phyloP scores from a whole-genome alignment of 805 yeast genomes.

The Grigorovia yakushimaensis region DNA sequence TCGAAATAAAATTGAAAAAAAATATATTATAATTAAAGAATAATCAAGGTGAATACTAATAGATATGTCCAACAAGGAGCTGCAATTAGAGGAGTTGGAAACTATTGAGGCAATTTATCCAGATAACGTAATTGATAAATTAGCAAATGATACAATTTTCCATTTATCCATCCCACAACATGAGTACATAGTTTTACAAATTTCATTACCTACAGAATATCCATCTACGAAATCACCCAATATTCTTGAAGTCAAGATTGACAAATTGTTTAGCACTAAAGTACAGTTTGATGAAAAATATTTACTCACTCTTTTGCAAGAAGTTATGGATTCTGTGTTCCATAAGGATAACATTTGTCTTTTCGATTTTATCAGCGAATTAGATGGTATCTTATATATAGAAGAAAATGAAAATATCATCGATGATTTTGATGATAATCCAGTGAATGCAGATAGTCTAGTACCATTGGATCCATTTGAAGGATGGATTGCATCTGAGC shows the following conservation, averaged over 20 bases:
- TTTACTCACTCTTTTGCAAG: constrained; percentile 38
- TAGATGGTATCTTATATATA: constrained; percentile 42
- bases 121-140: constrained; percentile 34
- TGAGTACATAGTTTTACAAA: constrained; percentile 47
- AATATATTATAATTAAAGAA: too few relatives aligned
- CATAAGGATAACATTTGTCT: constrained; percentile 58
- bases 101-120: constrained; percentile 88
- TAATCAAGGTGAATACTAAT: not conserved
- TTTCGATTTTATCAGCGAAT: constrained; percentile 66
- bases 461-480: constrained; percentile 38
- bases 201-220: constrained; percentile 63
- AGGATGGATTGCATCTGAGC: constrained; percentile 72
- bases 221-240: constrained; percentile 56
- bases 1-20: not conserved
- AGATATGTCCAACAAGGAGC: constrained; percentile 11
- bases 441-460: constrained; percentile 7
- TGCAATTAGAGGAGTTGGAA: constrained; percentile 52
- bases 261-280: constrained; percentile 19
- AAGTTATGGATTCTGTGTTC: constrained; percentile 45
- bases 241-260: constrained; percentile 41
- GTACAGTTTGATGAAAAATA: constrained; percentile 36
- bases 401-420: constrained; percentile 25
- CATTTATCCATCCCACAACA: constrained; percentile 50
- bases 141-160: constrained; percentile 32
- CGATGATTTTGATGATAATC: constrained; percentile 9